Percentiles rank a stretch among this genome's conserved stretches.
Evolutionary conservation across 257 asterid genomes (phyloP).

Genomic region (Sherardia arvensis): DNA sequence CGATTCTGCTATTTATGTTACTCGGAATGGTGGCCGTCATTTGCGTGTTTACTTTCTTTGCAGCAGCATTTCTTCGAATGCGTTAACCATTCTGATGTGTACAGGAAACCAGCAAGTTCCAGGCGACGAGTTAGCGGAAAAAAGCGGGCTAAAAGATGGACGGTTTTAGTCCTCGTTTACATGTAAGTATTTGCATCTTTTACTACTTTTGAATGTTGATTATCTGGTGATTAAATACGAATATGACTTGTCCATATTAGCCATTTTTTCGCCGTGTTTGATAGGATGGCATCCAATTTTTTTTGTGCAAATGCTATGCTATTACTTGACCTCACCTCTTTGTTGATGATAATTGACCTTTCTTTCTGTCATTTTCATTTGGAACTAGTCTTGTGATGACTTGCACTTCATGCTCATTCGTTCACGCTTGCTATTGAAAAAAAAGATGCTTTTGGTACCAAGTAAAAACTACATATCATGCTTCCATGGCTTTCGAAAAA

Average conservation of each 20-base stretch:
- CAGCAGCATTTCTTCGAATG: neutral
- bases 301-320: neutral
- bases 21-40: neutral
- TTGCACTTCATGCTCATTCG: constrained; percentile 7
- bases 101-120: neutral
- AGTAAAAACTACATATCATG: constrained; percentile 5
- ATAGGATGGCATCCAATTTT: neutral
- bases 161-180: neutral
- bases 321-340: neutral
- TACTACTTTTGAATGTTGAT: neutral
- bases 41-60: neutral
- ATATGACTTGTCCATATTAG: neutral
- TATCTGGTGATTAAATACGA: neutral
- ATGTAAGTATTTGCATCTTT: neutral
- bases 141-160: no score
- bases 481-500: constrained; percentile 3
- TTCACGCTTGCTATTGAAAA: constrained; percentile 7
- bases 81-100: neutral
- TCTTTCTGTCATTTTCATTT: constrained; percentile 12
- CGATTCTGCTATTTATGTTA: neutral
- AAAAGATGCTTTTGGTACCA: constrained; percentile 11
- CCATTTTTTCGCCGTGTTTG: constrained; percentile 1
- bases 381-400: constrained; percentile 1
- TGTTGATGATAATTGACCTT: constrained; percentile 6
- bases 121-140: neutral